Conservation (phyloP, 768 basidiomycete species). For the Rhizopogon rudus region DNA sequence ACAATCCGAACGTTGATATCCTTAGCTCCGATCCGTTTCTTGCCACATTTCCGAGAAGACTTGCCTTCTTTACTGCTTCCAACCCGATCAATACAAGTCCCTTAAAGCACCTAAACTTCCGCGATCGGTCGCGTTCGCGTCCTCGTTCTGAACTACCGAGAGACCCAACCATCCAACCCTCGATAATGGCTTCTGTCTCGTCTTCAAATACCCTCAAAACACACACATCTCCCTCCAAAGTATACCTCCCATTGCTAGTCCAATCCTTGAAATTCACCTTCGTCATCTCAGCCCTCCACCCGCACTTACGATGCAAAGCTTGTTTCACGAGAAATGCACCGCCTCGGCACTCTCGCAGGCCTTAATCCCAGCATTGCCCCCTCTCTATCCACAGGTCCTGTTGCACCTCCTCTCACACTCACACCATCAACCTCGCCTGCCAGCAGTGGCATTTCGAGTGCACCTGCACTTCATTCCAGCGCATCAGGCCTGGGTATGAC, state of each 20-base stretch:
- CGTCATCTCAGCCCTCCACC: slow-evolving; percentile 40
- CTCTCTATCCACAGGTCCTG: slow-evolving; percentile 37
- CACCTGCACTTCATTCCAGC: slow-evolving; percentile 21
- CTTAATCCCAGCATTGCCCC: slow-evolving; percentile 41
- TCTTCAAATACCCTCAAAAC: slow-evolving; percentile 22
- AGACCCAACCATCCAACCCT: slow-evolving; percentile 16
- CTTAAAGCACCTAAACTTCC: slow-evolving; percentile 25
- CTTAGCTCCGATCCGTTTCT: slow-evolving; percentile 9
- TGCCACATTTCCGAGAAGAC: slow-evolving; percentile 13
- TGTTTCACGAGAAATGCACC: slow-evolving; percentile 82
- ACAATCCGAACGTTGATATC: slow-evolving; percentile 8
- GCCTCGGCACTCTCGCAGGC: slow-evolving; percentile 60
- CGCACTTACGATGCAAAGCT: slow-evolving; percentile 79
- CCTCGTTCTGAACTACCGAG: slow-evolving; percentile 26
- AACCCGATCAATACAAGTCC: slow-evolving; percentile 27
- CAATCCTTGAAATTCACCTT: slow-evolving; percentile 6
- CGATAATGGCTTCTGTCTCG: slow-evolving; percentile 23
- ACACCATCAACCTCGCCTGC: slow-evolving; percentile 37
- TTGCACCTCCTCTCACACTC: slow-evolving; percentile 40
- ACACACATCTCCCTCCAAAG: slow-evolving; percentile 31
- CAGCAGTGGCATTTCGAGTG: slow-evolving; percentile 25
- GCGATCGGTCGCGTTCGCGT: slow-evolving; percentile 33
- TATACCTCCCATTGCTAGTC: slow-evolving; percentile 6
- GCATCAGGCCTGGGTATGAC: slow-evolving; percentile 28
- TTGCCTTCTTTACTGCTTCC: slow-evolving; percentile 30